Evolutionary conservation across 2,329 filamentous ascomycete genomes (phyloP), one percentile per base, ranked within the genome.

Genomic region (Phoma sp.): DNA sequence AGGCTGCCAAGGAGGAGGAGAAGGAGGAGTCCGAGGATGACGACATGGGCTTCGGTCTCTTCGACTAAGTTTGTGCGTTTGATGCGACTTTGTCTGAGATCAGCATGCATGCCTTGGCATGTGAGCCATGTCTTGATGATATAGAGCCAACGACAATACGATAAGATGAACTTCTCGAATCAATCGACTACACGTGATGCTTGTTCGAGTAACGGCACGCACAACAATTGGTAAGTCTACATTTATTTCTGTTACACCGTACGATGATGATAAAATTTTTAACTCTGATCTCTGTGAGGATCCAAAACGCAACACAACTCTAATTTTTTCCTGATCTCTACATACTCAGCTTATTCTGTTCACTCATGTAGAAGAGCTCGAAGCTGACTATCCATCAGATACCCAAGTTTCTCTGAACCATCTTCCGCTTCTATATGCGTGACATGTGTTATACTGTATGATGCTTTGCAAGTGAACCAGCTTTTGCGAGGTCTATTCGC

Each of bases 301-400:
- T 73, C 63, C 32, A 82, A 80, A 82, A 18, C 18, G 35, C 43
- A 78, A 80, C 81, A 85, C 84, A 59, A 87, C 83, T 87, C 84
- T 87, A 87, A 87, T 87, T 87, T 87, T 87, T 87, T 86, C 75
- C 83, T 86, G 85, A 87, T 69, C 71, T 62, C 56, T 45, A 25
- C 44, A 33, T 41, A 55, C 24, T 44, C 30, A 32, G 18, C 36
- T 23, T 51, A 1, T 47, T 59, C 46, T 23, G 47, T 30, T 43
- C 7, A 27, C 6, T 14, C 24, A 23, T 18, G 47, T 57, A 23
- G 24, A 13, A 33, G 32, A 33, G 30, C 33, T 52, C 38, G 43
- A 59, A 39, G 57, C 67, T 69, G 60, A 69, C 64, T 53, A 43
- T 48, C 32, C 48, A 55, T 52, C 54, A 69, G 68, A 63, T 60